These are phyloP conservation scores for Fraxinus sp. DNA, from an alignment of 305 asterid species.

Conservation along the genomic window DNA sequence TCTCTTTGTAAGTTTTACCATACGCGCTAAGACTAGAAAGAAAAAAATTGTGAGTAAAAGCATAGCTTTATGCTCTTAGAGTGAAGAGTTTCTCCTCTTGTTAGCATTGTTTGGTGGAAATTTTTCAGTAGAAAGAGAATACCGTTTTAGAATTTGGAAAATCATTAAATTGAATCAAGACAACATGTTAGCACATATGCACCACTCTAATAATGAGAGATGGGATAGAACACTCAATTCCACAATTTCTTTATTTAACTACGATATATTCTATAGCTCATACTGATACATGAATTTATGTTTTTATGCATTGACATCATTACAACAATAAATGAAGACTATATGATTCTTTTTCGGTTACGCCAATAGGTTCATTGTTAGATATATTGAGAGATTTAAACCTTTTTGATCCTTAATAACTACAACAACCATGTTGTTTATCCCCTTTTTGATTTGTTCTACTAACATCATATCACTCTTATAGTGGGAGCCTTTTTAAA, in stretches of 20 bases:
- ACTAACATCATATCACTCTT: background rate
- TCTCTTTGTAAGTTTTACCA: background rate
- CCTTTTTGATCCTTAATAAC: background rate
- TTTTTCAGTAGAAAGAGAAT: background rate
- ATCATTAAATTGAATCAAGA: background rate
- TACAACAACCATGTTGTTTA: background rate
- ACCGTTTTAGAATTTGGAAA: background rate
- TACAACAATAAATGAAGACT: background rate
- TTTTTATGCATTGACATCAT: background rate
- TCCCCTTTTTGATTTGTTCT: background rate
- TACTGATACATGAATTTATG: background rate
- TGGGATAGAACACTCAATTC: background rate
- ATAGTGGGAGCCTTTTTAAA: background rate
- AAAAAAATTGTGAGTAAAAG: background rate
- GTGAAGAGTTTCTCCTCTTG: background rate
- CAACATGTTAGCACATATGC: background rate
- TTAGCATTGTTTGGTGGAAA: background rate
- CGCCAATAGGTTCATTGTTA: background rate
- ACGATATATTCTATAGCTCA: background rate
- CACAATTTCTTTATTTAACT: background rate
- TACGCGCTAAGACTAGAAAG: background rate
- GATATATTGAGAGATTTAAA: background rate
- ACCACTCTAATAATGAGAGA: background rate
- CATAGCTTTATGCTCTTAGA: background rate
- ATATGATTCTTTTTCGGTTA: background rate